Evolutionary conservation across 768 basidiomycete species (phyloP), one percentile per base, ranked within the genome.

Genomic region (Termitomyces eurrhizus): DNA sequence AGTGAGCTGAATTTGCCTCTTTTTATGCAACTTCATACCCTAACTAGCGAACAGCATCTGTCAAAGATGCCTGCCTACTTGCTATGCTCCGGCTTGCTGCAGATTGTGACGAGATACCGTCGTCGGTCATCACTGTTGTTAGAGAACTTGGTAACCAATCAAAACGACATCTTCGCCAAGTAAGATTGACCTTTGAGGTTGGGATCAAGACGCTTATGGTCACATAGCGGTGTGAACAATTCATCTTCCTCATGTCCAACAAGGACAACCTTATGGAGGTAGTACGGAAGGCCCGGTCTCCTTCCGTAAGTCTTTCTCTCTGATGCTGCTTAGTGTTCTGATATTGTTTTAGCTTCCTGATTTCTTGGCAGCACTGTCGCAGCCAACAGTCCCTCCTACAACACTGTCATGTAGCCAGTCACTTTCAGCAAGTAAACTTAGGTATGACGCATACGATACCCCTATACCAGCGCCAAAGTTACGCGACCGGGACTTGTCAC

Each of bases 51-150:
- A 48, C 62, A 93, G 91, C 81, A 37, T 76, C 86, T 33, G 82
- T 93, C 8, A 88, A 90, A 68, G 92, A 94, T 60, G 84, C 84
- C 4, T 84, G 84, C 61, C 72, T 94, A 35, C 69, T 93, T 36
- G 79, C 86, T 3, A 89, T 93, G 86, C 72, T 92, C 39, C 80
- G 90, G 56, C 63, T 92, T 35, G 77, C 81, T 52, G 83, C 81
- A 3, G 81, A 85, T 21, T 87, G 85, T 65, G 80, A 83, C 11
- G 74, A 80, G 26, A 68, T 88, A 12, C 82, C 87, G 4, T 68
- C 75, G 21, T 73, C 80, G 7, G 76, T 83, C 26, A 64, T 75
- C 14, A 70, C 68, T 26, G 64, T 68, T 14, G 82, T 91, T 12
- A 70, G 72, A 24, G 72, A 73, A 41, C 56, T 87, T 46, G 74